These are phyloP conservation scores for Talaromyces sp. DNA, from an alignment of 2,329 filamentous ascomycete species.

Conservation along the genomic window DNA sequence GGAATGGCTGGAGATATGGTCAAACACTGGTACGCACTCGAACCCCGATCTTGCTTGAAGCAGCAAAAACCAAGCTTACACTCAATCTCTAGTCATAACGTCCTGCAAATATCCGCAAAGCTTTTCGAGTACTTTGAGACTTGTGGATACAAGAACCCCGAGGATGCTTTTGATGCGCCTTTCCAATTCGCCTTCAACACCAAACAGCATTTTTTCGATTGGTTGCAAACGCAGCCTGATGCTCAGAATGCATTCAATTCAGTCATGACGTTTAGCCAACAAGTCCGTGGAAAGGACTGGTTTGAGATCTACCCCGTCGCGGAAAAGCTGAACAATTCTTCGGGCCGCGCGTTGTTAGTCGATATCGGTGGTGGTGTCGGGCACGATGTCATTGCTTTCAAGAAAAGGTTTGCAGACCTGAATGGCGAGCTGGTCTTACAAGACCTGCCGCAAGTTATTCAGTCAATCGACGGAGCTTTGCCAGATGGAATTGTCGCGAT, in stretches of 20 bases:
- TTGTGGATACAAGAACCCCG: constrained; percentile 30
- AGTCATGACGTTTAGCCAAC: constrained; percentile 23
- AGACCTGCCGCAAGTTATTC: constrained; percentile 5
- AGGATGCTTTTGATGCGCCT: constrained; percentile 25
- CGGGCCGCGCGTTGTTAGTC: background rate
- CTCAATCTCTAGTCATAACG: constrained; percentile 12
- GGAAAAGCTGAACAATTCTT: constrained; percentile 6
- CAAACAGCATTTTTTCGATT: constrained; percentile 28
- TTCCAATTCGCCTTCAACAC: constrained; percentile 29
- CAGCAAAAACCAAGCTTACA: background rate
- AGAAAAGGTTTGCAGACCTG: background rate
- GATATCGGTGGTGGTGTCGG: constrained; percentile 12
- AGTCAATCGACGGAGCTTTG: background rate
- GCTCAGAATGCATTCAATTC: constrained; percentile 28
- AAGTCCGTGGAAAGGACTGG: constrained; percentile 16
- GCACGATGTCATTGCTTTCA: constrained; percentile 5
- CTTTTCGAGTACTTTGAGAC: constrained; percentile 28
- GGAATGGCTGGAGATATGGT: background rate
- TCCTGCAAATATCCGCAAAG: constrained; percentile 19
- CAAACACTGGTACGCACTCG: background rate
- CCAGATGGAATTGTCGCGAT: constrained; percentile 5
- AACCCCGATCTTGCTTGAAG: background rate
- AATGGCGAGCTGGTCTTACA: constrained; percentile 1
- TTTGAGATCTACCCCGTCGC: constrained; percentile 21
- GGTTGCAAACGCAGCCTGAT: constrained; percentile 22